A percentile compares a stretch with the other conserved stretches of the same genome.
These are phyloP conservation scores for Ceratocystis alfenasii DNA, from an alignment of 2,329 filamentous ascomycete species.

Conservation along the genomic window DNA sequence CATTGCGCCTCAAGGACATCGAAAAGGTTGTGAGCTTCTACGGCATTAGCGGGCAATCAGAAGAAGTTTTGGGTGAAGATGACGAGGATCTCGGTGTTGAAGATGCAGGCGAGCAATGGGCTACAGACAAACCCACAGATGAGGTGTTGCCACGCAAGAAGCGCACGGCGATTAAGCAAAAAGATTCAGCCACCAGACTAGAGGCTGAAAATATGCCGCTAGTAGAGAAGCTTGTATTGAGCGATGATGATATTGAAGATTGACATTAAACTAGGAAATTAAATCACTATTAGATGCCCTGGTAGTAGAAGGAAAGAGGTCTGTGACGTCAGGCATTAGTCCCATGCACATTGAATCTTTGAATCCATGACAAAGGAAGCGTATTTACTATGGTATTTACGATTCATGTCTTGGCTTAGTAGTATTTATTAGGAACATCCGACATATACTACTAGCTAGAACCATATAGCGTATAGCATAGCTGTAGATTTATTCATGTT, in stretches of 20 bases:
- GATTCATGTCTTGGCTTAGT: background rate
- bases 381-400: background rate
- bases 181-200: constrained; percentile 25
- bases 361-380: background rate
- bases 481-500: constrained; percentile 1
- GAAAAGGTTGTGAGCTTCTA: constrained; percentile 58
- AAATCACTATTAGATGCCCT: no score
- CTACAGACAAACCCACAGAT: constrained; percentile 49
- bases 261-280: constrained; percentile 21
- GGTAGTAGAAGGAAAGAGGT: background rate
- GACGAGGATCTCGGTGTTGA: constrained; percentile 33
- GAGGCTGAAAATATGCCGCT: constrained; percentile 32
- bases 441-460: background rate
- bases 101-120: constrained; percentile 34
- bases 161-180: constrained; percentile 31
- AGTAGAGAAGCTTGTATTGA: constrained; percentile 58
- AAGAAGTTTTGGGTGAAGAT: constrained; percentile 24
- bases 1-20: constrained; percentile 43
- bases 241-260: constrained; percentile 78
- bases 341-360: background rate
- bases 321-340: background rate
- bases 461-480: background rate
- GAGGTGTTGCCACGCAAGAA: constrained; percentile 41
- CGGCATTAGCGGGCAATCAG: constrained; percentile 37
- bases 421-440: background rate